phyloP scores from a whole-genome alignment of 805 yeast species.

The Candida berthetii region DNA sequence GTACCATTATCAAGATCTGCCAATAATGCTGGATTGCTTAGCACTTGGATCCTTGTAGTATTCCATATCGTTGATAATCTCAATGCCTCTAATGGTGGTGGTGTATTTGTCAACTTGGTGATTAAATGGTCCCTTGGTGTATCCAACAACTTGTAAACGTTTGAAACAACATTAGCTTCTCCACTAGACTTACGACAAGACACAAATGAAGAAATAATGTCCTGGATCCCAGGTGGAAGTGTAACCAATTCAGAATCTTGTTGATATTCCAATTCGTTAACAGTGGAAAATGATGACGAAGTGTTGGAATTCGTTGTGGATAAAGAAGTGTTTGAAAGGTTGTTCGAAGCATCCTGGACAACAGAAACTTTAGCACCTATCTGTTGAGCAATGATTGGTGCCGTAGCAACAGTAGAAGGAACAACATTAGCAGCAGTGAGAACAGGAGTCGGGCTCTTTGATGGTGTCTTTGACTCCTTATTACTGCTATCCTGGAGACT shows the following conservation, averaged over 20 bases:
- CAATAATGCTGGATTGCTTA: constrained; percentile 51
- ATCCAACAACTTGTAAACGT: constrained; percentile 53
- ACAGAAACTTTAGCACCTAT: too few species aligned
- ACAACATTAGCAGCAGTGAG: constrained; percentile 3
- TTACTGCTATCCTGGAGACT: constrained; percentile 3
- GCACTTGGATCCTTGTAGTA: constrained; percentile 48
- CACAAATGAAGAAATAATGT: constrained; percentile 20
- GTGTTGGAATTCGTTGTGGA: constrained; percentile 3
- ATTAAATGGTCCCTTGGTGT: constrained; percentile 54
- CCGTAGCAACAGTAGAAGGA: constrained; percentile 8
- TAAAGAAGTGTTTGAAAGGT: constrained; percentile 3
- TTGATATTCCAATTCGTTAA: constrained; percentile 9
- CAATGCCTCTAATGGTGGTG: constrained; percentile 72
- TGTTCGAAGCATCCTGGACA: background rate
- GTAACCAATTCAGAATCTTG: constrained; percentile 12
- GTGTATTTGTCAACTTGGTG: constrained; percentile 79
- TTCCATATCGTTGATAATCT: constrained; percentile 88
- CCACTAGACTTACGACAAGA: constrained; percentile 11
- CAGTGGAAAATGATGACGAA: background rate
- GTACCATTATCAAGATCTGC: constrained; percentile 75
- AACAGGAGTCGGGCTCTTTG: background rate
- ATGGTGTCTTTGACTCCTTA: constrained; percentile 6
- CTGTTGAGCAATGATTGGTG: background rate
- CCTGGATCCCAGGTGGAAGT: constrained; percentile 26
- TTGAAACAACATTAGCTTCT: constrained; percentile 22